Evolutionary conservation across 371 early-diverging fungal species (phyloP), one percentile per base, ranked within the genome.

Genomic region (Apophysomyces variabilis): DNA sequence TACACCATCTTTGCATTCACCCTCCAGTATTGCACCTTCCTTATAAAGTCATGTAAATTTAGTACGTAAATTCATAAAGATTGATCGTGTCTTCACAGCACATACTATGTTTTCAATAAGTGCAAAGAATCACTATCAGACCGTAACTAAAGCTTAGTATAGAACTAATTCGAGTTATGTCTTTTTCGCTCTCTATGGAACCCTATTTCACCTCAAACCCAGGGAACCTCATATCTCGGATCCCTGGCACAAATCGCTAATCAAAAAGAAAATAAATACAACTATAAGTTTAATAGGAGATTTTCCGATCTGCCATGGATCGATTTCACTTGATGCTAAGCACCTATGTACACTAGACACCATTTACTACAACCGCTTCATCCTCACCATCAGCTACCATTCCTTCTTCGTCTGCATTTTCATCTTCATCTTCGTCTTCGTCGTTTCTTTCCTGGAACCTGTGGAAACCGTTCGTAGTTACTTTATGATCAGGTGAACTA

Each of bases 371-470:
- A 7, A 58, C 37, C n/a, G 65, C 58, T 16, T 43, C 58, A 32
- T 65, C 61, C 21, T 69, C 74, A 16, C 62, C 65, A 65, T 69
- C 65, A 35, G 62, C 45, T 12, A 68, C 68, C 68, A 74, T 67
- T 18, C 74, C 72, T 57, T 72, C 72, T 64, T 70, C 70, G 32
- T 70, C 54, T 50, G 54, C 70, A 32, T 66, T 66, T 9, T 50
- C 47, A 32, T 60, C 66, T 14, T 72, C 65, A n/a, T 41, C 43
- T 43, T 41, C 41, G 32, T 26, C 69, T 13, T 70, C 70, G 21
- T 70, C 58, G 16, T 64, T 62, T 12, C 72, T 65, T 60, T 72
- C 72, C 14, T 72, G 44, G 41, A 72, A 72, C 16, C 72, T 60
- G 43, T 64, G 65, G 61, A 65, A 67, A 14, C 57, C 43, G 32